Percentiles rank a stretch among this genome's conserved stretches.
These are phyloP conservation scores for Melanomma pulvis-pyrius DNA, from an alignment of 495 filamentous ascomycete species.

Conservation along the genomic window DNA sequence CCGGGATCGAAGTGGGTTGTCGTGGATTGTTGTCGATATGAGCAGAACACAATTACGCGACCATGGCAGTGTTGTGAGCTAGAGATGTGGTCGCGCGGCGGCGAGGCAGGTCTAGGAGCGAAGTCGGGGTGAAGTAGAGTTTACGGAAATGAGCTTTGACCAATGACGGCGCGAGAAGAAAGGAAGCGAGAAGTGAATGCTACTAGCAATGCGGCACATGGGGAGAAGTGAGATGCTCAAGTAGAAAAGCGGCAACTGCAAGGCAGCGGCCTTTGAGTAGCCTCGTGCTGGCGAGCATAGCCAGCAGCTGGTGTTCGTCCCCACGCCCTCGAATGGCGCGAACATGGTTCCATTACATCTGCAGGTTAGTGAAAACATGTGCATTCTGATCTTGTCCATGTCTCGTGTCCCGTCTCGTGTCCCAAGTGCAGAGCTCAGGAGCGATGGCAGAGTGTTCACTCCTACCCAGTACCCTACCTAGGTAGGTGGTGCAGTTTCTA, in stretches of 20 bases:
- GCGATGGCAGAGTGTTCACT: no score
- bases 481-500: no score
- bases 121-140: not conserved
- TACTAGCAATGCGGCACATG: not conserved
- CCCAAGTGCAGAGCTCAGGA: no score
- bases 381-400: not conserved
- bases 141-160: not conserved
- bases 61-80: not conserved
- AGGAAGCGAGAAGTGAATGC: not conserved
- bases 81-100: not conserved
- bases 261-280: no score
- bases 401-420: no score
- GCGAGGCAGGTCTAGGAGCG: not conserved
- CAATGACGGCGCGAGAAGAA: not conserved
- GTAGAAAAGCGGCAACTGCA: no score
- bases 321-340: not conserved
- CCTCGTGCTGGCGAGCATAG: no score
- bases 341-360: not conserved
- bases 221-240: not conserved
- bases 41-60: not conserved
- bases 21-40: slow-evolving; percentile 5
- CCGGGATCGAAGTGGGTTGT: not conserved
- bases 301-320: no score
- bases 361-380: not conserved
- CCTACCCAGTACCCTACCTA: no score